Conservation (phyloP, 331 rosid species). For the Cucumis variabilis region DNA sequence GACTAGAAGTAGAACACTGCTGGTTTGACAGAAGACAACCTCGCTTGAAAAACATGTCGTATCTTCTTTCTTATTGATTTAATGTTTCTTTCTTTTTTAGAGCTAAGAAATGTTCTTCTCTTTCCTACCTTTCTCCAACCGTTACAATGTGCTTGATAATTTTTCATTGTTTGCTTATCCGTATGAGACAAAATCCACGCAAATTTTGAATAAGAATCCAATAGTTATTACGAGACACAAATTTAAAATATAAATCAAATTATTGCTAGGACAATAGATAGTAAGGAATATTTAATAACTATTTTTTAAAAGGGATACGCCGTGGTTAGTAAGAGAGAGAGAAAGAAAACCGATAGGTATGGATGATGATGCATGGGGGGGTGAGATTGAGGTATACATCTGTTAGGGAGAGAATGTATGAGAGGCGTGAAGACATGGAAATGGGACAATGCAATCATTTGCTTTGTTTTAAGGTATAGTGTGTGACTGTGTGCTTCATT, state of each 20-base stretch:
- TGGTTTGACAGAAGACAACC: not conserved
- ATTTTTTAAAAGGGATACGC: not conserved
- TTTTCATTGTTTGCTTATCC: too few relatives aligned
- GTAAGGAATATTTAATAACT: too few relatives aligned
- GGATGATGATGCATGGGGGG: not conserved
- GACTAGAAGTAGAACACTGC: not conserved
- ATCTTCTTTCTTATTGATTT: too few relatives aligned
- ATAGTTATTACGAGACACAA: too few relatives aligned
- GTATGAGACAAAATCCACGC: too few relatives aligned
- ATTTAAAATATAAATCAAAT: too few relatives aligned
- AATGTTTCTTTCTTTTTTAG: too few relatives aligned
- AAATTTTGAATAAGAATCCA: too few relatives aligned
- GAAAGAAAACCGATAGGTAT: not conserved
- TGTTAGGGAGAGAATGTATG: constrained; percentile 6
- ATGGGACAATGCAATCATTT: constrained; percentile 31
- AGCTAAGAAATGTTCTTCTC: too few relatives aligned
- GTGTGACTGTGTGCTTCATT: constrained; percentile 26
- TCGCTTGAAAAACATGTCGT: too few relatives aligned
- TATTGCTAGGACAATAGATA: too few relatives aligned
- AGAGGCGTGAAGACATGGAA: constrained; percentile 33
- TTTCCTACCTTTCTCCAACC: too few relatives aligned
- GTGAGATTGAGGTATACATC: not conserved
- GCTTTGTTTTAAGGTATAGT: constrained; percentile 30
- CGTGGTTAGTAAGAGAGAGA: not conserved
- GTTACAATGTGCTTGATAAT: not conserved